Base-by-base conservation (phyloP, 1,284 basidiomycete species). In the Naganishia cerealis region DNA sequence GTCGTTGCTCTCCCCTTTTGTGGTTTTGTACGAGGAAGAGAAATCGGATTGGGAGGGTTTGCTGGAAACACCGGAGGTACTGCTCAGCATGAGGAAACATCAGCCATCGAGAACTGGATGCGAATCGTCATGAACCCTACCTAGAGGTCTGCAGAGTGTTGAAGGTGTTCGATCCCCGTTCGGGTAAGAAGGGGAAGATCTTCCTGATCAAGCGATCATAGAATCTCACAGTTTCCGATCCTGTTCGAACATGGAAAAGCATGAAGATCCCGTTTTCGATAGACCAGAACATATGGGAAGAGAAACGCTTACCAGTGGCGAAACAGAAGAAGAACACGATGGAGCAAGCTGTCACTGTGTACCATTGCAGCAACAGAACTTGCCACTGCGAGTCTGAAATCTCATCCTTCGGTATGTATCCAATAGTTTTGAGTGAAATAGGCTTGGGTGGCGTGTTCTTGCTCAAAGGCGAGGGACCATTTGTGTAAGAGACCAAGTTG, bases 311-410 rank as follows among this genome's bases (percentile, higher is more conserved):
- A 78, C 77, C 73, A 13, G 76, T 76, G 15, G 74, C 74, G 69
- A 78, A 78, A 71, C 76, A 78, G 43, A 76, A 57, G 70, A 78
- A 75, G 67, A 78, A 77, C 57, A 77, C 70, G 53, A 72, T 68
- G 40, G 71, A 73, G 67, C 77, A 78, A 18, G 74, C 76, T 18
- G 74, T 70, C 40, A 77, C 75, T 4, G 76, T 77, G 58, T 74
- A 78, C 68, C 71, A 77, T 29, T 73, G 72, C 15, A 78, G 68
- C 36, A 70, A 57, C 33, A 75, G 58, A 3, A 73, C 68, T 18
- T 71, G 53, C 56, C 63, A 66, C 8, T 67, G 67, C 3, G 54
- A 56, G 3, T 42, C 21, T 24, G 65, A 68, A 36, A 77, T 58
- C 39, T 72, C 5, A 33, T 39, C 50, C 24, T 58, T 67, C 1